phyloP scores from a whole-genome alignment of 805 yeast genomes.

The Saccharomycopsis schoenii region DNA sequence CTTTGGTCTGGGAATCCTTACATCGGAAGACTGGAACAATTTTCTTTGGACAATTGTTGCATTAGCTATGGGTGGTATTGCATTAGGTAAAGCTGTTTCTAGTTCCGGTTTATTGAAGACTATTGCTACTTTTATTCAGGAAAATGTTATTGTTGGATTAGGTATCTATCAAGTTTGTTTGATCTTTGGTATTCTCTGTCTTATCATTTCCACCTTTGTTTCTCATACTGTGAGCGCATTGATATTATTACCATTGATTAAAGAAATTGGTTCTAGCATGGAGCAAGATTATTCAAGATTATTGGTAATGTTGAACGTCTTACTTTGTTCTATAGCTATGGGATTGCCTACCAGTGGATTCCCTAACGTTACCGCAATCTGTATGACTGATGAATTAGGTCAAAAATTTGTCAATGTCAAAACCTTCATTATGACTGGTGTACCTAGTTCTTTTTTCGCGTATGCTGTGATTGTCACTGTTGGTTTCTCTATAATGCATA shows the following conservation, averaged over 20 bases:
- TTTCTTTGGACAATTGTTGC: constrained; percentile 95
- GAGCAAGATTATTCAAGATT: constrained; percentile 75
- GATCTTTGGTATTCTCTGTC: constrained; percentile 71
- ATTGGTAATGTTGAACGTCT: constrained; percentile 54
- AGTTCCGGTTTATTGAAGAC: constrained; percentile 78
- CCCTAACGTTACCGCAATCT: constrained; percentile 95
- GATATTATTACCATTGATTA: constrained; percentile 81
- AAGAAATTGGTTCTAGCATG: constrained; percentile 70
- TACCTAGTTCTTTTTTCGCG: constrained; percentile 80
- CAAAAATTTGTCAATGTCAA: constrained; percentile 82
- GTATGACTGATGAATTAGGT: constrained; percentile 88
- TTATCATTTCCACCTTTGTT: constrained; percentile 86
- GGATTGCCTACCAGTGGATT: constrained; percentile 96
- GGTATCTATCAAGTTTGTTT: constrained; percentile 57
- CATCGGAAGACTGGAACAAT: constrained; percentile 86
- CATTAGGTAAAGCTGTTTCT: constrained; percentile 89
- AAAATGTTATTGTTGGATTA: constrained; percentile 55
- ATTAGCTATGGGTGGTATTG: constrained; percentile 96
- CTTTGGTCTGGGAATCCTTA: constrained; percentile 81
- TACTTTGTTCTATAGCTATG: constrained; percentile 90
- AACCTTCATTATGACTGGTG: constrained; percentile 81
- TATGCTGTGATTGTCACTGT: constrained; percentile 48
- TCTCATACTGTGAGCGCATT: constrained; percentile 98
- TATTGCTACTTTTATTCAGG: constrained; percentile 59
- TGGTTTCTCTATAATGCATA: constrained; percentile 1